phyloP scores from a whole-genome alignment of 176 grass and related monocot genomes.

The Thalia dealbata region DNA sequence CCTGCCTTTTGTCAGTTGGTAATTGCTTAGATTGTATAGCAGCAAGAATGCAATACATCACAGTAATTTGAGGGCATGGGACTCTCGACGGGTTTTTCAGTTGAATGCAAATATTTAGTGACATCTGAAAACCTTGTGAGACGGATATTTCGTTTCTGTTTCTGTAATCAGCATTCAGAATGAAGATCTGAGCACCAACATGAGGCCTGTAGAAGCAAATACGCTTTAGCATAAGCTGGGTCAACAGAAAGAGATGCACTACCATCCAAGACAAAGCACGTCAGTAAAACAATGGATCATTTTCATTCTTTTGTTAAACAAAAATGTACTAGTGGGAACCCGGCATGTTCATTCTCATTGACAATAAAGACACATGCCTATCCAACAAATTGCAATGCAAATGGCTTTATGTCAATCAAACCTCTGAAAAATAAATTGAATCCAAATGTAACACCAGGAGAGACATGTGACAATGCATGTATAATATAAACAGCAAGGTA shows the following conservation, averaged over 20 bases:
- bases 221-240: neutral
- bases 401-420: neutral
- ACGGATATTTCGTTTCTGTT: constrained; percentile 38
- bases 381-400: neutral
- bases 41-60: constrained; percentile 52
- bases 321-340: neutral
- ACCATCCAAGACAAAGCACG: neutral
- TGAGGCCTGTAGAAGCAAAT: constrained; percentile 51
- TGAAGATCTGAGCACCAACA: constrained; percentile 59
- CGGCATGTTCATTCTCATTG: neutral
- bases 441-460: too few relatives aligned
- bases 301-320: neutral
- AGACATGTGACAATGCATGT: too few relatives aligned
- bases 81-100: constrained; percentile 36
- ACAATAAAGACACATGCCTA: neutral
- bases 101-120: constrained; percentile 59
- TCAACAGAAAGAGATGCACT: neutral
- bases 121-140: constrained; percentile 44
- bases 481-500: too few relatives aligned
- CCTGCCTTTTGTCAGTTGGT: constrained; percentile 15
- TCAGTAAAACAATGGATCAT: neutral
- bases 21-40: constrained; percentile 22
- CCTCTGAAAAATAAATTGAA: too few relatives aligned
- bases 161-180: constrained; percentile 33
- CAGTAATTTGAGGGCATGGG: constrained; percentile 12